Conservation (phyloP, 768 basidiomycete genomes). For the Galerina marginata region DNA sequence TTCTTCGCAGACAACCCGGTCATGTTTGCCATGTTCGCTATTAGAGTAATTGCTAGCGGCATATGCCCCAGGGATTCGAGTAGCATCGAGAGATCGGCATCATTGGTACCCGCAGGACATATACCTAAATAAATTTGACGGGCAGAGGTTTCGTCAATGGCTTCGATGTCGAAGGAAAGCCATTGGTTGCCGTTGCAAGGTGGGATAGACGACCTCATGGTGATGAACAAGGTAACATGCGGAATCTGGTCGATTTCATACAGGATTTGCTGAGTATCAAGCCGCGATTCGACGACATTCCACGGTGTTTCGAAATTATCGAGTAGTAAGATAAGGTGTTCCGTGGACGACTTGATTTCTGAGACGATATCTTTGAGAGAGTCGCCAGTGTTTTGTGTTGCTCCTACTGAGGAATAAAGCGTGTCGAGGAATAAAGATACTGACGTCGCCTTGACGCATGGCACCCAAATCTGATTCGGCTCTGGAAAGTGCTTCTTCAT, state of each 20-base stretch:
- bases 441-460: constrained; percentile 38
- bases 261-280: constrained; percentile 19
- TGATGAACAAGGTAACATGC: constrained; percentile 34
- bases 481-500: constrained; percentile 20
- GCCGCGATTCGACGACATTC: constrained; percentile 20
- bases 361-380: constrained; percentile 21
- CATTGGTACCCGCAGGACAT: constrained; percentile 15
- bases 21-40: constrained; percentile 28
- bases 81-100: constrained; percentile 23
- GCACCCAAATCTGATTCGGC: constrained; percentile 34
- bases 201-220: constrained; percentile 33
- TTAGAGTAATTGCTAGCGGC: constrained; percentile 38
- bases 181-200: constrained; percentile 31
- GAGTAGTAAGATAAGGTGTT: constrained; percentile 36
- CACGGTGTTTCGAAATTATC: constrained; percentile 49
- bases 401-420: constrained; percentile 20
- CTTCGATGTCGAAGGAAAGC: constrained; percentile 15
- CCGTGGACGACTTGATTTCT: constrained; percentile 24
- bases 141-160: constrained; percentile 22
- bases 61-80: constrained; percentile 31
- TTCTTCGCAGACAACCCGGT: constrained; percentile 3
- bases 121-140: constrained; percentile 20
- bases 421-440: constrained; percentile 24
- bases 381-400: constrained; percentile 21
- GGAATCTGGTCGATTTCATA: constrained; percentile 23